phyloP scores from a whole-genome alignment of 73 alveolate species.

The Tetrahymena borealis region DNA sequence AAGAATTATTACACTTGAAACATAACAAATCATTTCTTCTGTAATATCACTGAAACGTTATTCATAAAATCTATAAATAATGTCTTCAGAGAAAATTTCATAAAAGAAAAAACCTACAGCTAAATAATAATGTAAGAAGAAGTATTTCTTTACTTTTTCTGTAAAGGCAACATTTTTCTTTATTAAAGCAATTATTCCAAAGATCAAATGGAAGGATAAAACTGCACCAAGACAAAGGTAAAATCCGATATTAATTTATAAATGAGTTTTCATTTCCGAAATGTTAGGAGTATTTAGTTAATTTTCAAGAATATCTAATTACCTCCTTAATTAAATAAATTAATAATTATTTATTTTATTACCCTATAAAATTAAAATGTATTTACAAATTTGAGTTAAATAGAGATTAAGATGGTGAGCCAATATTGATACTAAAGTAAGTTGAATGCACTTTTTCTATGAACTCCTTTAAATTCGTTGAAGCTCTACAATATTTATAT shows the following conservation, averaged over 20 bases:
- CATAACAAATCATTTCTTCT: background rate
- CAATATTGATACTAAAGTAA: too few relatives aligned
- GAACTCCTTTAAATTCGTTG: too few relatives aligned
- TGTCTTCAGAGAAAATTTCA: background rate
- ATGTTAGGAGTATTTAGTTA: background rate
- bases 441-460: too few relatives aligned
- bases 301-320: background rate
- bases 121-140: background rate
- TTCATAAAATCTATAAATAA: background rate
- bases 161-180: background rate
- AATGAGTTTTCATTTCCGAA: background rate
- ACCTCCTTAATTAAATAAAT: too few relatives aligned
- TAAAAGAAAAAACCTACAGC: background rate
- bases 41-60: background rate
- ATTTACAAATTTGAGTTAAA: too few relatives aligned
- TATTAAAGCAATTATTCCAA: background rate
- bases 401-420: too few relatives aligned
- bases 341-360: too few relatives aligned
- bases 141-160: background rate
- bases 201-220: background rate
- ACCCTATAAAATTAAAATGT: too few relatives aligned
- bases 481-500: too few relatives aligned
- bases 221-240: background rate
- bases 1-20: background rate
- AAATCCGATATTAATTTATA: background rate